Conservation (phyloP, 163 green algal genomes). For the Coccomyxa subellipsoidea region DNA sequence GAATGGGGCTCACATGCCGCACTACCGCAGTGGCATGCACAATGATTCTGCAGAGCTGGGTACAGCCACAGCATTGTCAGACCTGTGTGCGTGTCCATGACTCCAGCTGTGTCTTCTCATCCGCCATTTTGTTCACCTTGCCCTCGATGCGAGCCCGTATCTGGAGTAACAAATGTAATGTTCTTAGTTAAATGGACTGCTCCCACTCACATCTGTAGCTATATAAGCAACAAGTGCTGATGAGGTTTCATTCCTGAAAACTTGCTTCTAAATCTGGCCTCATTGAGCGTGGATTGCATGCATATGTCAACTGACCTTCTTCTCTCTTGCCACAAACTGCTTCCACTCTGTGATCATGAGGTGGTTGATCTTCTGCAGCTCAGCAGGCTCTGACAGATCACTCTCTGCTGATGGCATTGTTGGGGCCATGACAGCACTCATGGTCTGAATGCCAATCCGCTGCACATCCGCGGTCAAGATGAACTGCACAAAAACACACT, state of each 20-base stretch:
- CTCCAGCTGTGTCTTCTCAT: background rate
- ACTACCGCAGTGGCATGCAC: too few relatives aligned
- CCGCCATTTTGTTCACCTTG: background rate
- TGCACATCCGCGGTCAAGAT: constrained; percentile 40
- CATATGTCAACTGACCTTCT: constrained; percentile 15
- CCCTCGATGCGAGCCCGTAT: background rate
- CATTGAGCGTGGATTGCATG: too few relatives aligned
- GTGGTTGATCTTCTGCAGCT: constrained; percentile 25
- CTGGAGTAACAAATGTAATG: too few relatives aligned
- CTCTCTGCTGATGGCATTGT: constrained; percentile 18
- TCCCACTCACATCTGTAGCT: background rate
- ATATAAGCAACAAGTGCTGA: background rate
- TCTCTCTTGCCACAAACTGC: constrained; percentile 48
- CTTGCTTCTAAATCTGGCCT: too few relatives aligned
- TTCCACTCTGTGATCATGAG: constrained; percentile 42
- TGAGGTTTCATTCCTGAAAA: too few relatives aligned
- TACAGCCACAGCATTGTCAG: too few relatives aligned
- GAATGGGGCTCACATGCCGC: too few relatives aligned
- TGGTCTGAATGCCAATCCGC: constrained; percentile 29
- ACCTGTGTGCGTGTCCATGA: background rate
- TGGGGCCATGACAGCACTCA: constrained; percentile 30
- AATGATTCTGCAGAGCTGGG: too few relatives aligned
- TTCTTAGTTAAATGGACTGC: too few relatives aligned
- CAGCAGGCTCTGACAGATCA: constrained; percentile 17
- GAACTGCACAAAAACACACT: constrained; percentile 13